Percentiles rank a stretch among this genome's conserved stretches.
phyloP scores from a whole-genome alignment of 257 asterid species.

The Rhazya stricta region DNA sequence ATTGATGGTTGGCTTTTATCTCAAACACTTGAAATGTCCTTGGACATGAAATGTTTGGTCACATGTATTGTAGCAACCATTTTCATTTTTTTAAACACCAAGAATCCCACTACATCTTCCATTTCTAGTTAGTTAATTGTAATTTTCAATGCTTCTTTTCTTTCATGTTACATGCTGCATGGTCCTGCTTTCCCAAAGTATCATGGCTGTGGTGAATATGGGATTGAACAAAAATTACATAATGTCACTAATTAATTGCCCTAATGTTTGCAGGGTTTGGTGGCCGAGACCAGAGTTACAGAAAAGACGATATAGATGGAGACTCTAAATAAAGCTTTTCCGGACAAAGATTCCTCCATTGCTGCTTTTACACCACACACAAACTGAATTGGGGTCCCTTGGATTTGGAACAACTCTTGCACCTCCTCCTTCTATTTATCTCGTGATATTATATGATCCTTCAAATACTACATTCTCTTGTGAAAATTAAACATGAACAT shows the following conservation, averaged over 20 bases:
- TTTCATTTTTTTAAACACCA: conserved; percentile 1
- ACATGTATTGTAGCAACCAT: conserved; percentile 14
- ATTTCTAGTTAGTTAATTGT: conserved; percentile 11
- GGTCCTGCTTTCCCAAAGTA: background rate
- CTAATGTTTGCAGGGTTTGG: conserved; percentile 17
- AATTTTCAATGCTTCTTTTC: conserved; percentile 5
- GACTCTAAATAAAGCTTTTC: conserved; percentile 16
- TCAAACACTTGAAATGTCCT: conserved; percentile 1
- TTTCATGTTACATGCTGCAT: too few species aligned
- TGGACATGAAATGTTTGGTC: conserved; percentile 9
- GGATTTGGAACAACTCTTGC: background rate
- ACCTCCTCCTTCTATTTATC: background rate
- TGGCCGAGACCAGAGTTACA: conserved; percentile 21
- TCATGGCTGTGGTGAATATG: conserved; percentile 13
- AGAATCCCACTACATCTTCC: conserved; percentile 6
- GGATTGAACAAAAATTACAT: background rate
- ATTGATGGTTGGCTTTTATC: conserved; percentile 10
- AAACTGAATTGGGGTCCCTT: conserved; percentile 24
- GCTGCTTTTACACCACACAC: conserved; percentile 26
- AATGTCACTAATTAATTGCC: conserved; percentile 3
- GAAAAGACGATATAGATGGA: conserved; percentile 12
- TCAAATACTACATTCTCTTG: background rate
- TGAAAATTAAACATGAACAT: background rate
- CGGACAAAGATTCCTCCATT: conserved; percentile 28
- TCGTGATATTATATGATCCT: background rate